Evolutionary conservation across 768 basidiomycete genomes (phyloP), one percentile per base, ranked within the genome.

Genomic region (Xerocomus brunneocitrinus): DNA sequence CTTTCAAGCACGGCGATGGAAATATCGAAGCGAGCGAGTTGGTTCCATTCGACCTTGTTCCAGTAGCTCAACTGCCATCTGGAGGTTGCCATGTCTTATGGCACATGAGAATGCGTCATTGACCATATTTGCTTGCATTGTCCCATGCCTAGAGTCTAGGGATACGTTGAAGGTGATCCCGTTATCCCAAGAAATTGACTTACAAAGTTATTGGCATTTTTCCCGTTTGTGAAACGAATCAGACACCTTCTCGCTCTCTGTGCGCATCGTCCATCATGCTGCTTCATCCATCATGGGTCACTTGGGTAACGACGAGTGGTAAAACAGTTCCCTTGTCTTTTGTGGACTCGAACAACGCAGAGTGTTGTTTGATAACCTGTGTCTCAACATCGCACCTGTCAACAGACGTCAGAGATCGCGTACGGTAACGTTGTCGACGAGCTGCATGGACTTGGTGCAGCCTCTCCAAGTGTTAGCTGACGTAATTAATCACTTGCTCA

Each of bases 191-290:
- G 19, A 19, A 19, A 19, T 19, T 19, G 19, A 19, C 19, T 19
- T 19, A 19, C 19, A 19, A 19, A 19, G 19, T 19, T 19, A 51
- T 87, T 84, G 49, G 65, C 64, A 14, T 78, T 70, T 49, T 81
- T 79, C 43, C 91, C 92, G 62, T 91, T 76, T 1, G 84, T 87
- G 24, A 80, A 86, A 22, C 91, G 84, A 51, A 98, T 68, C 42
- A 95, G 73, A 68, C 90, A 91, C 89, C 53, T 49, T 59, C 44
- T 32, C 31, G 10, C 31, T 6, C 31, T 32, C 9, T 0, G 43
- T 19, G 7, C 6, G 69, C 68, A 2, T 68, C 75, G 5, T 72
- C 72, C 79, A 83, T 84, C 25, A 78, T 66, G 16, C 75, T 71
- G 59, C 89, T 87, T 32, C 81, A 81, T 8, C 79, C 88, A 58